phyloP scores from a whole-genome alignment of 2,329 filamentous ascomycete genomes.

The Aspergillus fumigatiaffinis region DNA sequence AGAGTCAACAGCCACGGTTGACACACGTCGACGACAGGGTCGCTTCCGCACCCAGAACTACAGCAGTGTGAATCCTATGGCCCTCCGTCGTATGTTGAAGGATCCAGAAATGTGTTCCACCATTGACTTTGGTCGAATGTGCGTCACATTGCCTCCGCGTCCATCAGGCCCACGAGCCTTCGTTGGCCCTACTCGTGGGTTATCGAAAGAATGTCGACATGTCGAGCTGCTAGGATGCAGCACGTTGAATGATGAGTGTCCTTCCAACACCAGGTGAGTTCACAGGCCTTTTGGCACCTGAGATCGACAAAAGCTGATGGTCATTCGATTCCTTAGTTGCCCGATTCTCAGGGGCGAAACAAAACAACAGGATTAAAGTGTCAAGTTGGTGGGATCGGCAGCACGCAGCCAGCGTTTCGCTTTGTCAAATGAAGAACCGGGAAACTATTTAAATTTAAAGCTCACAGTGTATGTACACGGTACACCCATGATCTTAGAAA shows the following conservation, averaged over 20 bases:
- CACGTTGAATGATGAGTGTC: background rate
- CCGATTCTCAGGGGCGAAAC: too few relatives aligned
- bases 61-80: background rate
- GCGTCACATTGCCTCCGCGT: background rate
- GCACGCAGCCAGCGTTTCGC: too few relatives aligned
- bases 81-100: background rate
- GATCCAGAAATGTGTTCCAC: background rate
- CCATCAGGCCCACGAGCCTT: too few relatives aligned
- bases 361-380: too few relatives aligned
- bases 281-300: background rate
- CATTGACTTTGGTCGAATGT: background rate
- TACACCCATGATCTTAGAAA: too few relatives aligned
- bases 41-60: background rate
- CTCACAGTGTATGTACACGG: too few relatives aligned
- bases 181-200: too few relatives aligned
- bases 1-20: too few relatives aligned
- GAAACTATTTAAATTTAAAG: background rate
- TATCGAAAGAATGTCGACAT: background rate
- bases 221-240: too few relatives aligned
- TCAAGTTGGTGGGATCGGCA: too few relatives aligned
- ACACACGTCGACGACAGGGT: too few relatives aligned
- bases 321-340: background rate
- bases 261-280: background rate
- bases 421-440: too few relatives aligned
- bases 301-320: background rate